A percentile compares a stretch with the other conserved stretches of the same genome.
Evolutionary conservation across 2,329 filamentous ascomycete genomes (phyloP).

Genomic region (Claviceps humidiphila): DNA sequence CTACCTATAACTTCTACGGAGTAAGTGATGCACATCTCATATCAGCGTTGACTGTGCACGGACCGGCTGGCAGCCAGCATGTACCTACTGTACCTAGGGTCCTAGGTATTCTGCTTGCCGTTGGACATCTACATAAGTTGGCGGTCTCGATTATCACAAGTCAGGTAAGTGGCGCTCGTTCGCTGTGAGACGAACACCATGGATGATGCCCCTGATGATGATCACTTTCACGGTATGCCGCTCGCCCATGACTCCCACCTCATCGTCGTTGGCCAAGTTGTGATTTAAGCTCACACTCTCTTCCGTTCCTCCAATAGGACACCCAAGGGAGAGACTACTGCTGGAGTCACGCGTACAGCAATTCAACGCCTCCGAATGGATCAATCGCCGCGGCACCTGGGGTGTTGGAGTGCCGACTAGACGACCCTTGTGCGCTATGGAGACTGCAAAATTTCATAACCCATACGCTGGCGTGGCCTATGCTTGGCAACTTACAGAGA

Average conservation of each 20-base stretch:
- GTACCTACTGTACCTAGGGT: not conserved
- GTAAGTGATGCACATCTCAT: no score
- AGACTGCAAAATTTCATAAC: conserved; percentile 37
- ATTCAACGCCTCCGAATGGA: conserved; percentile 38
- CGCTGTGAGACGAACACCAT: not conserved
- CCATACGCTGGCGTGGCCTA: conserved; percentile 39
- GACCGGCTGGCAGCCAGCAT: not conserved
- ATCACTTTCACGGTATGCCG: not conserved
- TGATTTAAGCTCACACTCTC: not conserved
- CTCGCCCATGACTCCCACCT: not conserved
- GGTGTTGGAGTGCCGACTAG: conserved; percentile 2
- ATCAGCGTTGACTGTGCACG: not conserved
- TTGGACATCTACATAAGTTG: not conserved
- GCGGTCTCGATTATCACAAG: not conserved
- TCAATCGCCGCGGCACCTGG: conserved; percentile 4
- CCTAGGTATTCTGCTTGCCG: no score
- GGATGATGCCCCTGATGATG: not conserved
- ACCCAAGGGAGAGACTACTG: conserved; percentile 31
- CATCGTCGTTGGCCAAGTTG: not conserved
- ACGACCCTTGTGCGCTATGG: not conserved
- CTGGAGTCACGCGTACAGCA: conserved; percentile 36
- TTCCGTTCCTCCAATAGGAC: conserved; percentile 30
- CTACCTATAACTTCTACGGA: no score
- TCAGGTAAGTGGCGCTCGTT: not conserved
- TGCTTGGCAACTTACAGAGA: conserved; percentile 53